Base-by-base conservation (phyloP, 495 filamentous ascomycete genomes). In the Penicillium paradoxum region DNA sequence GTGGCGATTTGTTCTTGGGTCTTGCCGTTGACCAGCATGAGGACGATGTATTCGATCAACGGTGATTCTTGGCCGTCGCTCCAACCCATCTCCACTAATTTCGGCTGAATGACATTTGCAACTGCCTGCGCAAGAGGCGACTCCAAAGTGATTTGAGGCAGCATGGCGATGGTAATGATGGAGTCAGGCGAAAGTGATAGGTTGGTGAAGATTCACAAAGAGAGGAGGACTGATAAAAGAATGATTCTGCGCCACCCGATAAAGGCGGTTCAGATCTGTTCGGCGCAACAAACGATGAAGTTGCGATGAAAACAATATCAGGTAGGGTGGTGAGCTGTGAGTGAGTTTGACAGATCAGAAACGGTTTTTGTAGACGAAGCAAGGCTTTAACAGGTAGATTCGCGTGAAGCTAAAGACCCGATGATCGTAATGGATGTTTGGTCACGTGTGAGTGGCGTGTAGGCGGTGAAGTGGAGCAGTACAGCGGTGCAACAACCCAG, bases 1-100 rank as follows among this genome's bases (percentile, higher is more conserved):
- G 82, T 80, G 4, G 91, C 88, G 56, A 97, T 90, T 60, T 96
- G 86, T 39, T 89, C 83, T 64, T 93, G 85, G 6, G 86, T 88
- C 71, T 96, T 96, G 51, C 91, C 89, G 67, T 97, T 97, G 51
- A 86, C 89, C 25, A 98, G 80, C 92, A 97, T 97, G 48, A 96
- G 79, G 40, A 96, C 87, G 55, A 98, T 92, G 67, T 97, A 98
- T 71, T 98, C 93, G 37, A 89, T 86, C 51, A 98, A 78, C 11
- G 90, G 87, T 14, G 87, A 84, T 62, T 89, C 92, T 63, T 91
- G 89, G 55, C 80, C 77, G 51, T 83, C 85, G 38, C 83, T 88
- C 93, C 92, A 97, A 51, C 90, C 91, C 51, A 91, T 85, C 68
- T 98, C 92, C n/a, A 90, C 83, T 58, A 98, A 73, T 71, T 97